Base-by-base conservation (phyloP, 2,329 filamentous ascomycete species). In the Eurotiales sp. region DNA sequence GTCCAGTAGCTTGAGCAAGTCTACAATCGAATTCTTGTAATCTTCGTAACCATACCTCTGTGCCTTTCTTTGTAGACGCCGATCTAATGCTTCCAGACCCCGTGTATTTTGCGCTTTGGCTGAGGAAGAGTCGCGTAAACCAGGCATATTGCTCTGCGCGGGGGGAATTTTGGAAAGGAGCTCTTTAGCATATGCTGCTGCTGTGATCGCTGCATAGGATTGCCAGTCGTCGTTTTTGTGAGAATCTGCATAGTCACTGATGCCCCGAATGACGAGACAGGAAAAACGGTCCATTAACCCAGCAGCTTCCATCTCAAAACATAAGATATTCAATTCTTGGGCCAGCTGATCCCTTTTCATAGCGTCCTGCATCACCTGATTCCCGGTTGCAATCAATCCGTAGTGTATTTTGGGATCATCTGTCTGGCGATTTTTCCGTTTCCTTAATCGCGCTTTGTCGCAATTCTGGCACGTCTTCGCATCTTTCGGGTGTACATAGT, bases 381-480 rank as follows among this genome's bases (percentile, higher is more conserved):
- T 60, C 4, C 52, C 62, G 1, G 61, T 62, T 3, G 58, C 59
- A 32, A 65, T 62, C 5, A 55, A 22, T 3, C 62, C 62, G 46
- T 62, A 63, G 46, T 63, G 60, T 2, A 64, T 50, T 8, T 17
- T 23, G 4, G 2, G 3, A 17, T 8, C 21, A 15, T n/a, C n/a
- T n/a, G 6, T 23, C 2, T 12, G 2, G n/a, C 27, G 44, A 12
- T 17, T 8, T 17, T 12, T 3, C 42, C 42, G 42, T 11, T 14
- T 15, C 2, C 22, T 47, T 11, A 10, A 4, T 19, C 7, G 36
- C 12, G 21, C 17, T 19, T 17, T 22, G 7, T 21, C 27, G 17
- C 30, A 47, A 5, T 19, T 15, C 4, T 19, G 12, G 23, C 44
- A 34, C 4, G 15, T 47, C 10, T 5, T 7, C 14, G 5, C 10